A percentile compares a stretch with the other conserved stretches of the same genome.
phyloP scores from a whole-genome alignment of 2,329 filamentous ascomycete species.

The Fonsecaea pedrosoi region DNA sequence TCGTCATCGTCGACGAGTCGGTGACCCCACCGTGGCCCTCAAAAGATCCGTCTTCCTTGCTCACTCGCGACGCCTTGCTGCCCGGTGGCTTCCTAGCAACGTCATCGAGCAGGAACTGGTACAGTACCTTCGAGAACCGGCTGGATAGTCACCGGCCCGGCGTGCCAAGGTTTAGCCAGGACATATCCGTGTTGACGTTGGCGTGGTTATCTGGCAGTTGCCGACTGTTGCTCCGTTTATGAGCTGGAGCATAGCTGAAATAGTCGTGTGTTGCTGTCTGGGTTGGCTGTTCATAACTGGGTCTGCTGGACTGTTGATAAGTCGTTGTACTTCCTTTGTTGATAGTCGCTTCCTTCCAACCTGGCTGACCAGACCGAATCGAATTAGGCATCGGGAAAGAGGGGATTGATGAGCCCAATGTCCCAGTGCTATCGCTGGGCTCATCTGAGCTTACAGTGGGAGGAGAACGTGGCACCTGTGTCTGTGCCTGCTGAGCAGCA shows the following conservation, averaged over 20 bases:
- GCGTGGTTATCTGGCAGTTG: conserved; percentile 12
- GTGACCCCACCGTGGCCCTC: conserved; percentile 29
- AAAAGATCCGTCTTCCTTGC: conserved; percentile 25
- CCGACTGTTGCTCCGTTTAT: conserved; percentile 18
- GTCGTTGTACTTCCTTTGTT: neutral
- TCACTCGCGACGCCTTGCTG: conserved; percentile 15
- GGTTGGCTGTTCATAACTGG: neutral
- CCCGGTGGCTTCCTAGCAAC: conserved; percentile 37
- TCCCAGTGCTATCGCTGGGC: conserved; percentile 27
- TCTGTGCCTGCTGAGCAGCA: conserved; percentile 41
- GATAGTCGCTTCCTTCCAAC: conserved; percentile 8
- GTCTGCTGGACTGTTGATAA: neutral
- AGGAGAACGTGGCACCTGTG: conserved; percentile 42
- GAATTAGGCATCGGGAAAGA: conserved; percentile 38
- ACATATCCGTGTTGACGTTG: conserved; percentile 39
- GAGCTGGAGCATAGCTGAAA: conserved; percentile 23
- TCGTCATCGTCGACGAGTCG: conserved; percentile 6
- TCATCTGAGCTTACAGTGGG: conserved; percentile 29
- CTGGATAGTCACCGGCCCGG: conserved; percentile 33
- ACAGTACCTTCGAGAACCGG: conserved; percentile 39
- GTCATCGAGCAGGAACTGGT: conserved; percentile 40
- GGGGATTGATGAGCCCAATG: conserved; percentile 36
- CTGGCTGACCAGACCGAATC: conserved; percentile 25
- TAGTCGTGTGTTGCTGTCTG: conserved; percentile 27
- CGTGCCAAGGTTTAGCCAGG: conserved; percentile 41